Base-by-base conservation (phyloP, 192 early-diverging fungal species). In the Coemansia sp. region DNA sequence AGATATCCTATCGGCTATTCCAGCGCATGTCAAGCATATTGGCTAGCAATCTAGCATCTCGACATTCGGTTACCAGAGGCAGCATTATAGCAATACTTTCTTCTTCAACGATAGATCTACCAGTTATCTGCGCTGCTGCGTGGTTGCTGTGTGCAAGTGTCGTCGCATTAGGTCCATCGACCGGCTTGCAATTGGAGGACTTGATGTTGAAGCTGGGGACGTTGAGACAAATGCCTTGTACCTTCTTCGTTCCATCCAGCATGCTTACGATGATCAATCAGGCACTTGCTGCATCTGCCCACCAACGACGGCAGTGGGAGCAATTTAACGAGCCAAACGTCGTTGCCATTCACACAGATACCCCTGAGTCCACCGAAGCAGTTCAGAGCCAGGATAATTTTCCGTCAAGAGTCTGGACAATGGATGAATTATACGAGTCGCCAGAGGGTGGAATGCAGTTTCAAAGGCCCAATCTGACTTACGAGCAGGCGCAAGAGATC, bases 121-220 rank as follows among this genome's bases (percentile, higher is more conserved):
- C 66, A 5, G 64, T 80, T 16, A 64, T 69, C 7, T 30, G 65
- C 5, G 55, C 63, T 5, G 78, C 78, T 4, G 66, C 73, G 3
- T 80, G 78, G 78, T 25, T 68, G 1, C 58, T 57, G 8, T 38
- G 78, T 5, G 73, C 56, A 10, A 66, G 59, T 34, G 56, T 75
- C 20, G 68, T 75, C 20, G 66, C 67, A 17, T 45, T 80, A 40
- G 52, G 63, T 32, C 63, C 72, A 71, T 31, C 52, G 22, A 25
- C 52, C 22, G 10, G 7, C 2, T 25, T 30, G 29, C 52, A 55
- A 25, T 28, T 30, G 29, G 52, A 25, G 1, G 52, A 55, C 22
- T 31, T 55, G 22, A 3, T 55, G 28, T 28, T 14, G 10, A 32
- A 36, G 31, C 32, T 58, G 32, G 20, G 34, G 5, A 34, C 56